A percentile compares a stretch with the other conserved stretches of the same genome.
These are phyloP conservation scores for Nakataea oryzae DNA, from an alignment of 2,329 filamentous ascomycete species.

Conservation along the genomic window DNA sequence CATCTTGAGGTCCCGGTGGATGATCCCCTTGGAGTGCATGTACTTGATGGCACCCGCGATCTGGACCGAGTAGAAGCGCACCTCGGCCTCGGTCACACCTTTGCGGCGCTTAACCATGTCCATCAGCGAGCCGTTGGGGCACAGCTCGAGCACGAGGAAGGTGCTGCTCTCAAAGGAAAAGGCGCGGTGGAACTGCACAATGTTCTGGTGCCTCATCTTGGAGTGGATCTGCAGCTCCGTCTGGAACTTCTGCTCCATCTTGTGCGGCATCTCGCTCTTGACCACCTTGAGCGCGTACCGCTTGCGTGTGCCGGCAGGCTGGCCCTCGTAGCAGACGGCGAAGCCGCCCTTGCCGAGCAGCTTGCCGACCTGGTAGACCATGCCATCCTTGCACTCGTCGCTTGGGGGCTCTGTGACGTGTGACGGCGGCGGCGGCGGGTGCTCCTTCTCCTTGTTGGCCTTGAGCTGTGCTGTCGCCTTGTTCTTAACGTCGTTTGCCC, in stretches of 20 bases:
- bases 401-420: slow-evolving; percentile 54
- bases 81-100: slow-evolving; percentile 85
- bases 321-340: slow-evolving; percentile 69
- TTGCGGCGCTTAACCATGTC: slow-evolving; percentile 93
- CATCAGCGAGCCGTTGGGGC: slow-evolving; percentile 91
- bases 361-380: slow-evolving; percentile 63
- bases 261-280: slow-evolving; percentile 69
- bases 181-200: slow-evolving; percentile 89
- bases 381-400: slow-evolving; percentile 57
- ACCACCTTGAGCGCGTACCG: slow-evolving; percentile 74
- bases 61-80: slow-evolving; percentile 87
- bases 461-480: slow-evolving; percentile 42
- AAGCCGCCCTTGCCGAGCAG: slow-evolving; percentile 74
- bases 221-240: slow-evolving; percentile 94
- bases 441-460: slow-evolving; percentile 53
- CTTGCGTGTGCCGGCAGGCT: slow-evolving; percentile 54
- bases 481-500: slow-evolving; percentile 37
- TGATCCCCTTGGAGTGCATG: slow-evolving; percentile 90
- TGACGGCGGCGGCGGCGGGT: slow-evolving; percentile 52
- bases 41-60: slow-evolving; percentile 97
- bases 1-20: slow-evolving; percentile 95
- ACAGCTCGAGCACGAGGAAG: slow-evolving; percentile 89
- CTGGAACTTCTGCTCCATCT: slow-evolving; percentile 79
- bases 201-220: slow-evolving; percentile 91
- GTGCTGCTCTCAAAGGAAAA: slow-evolving; percentile 85